A percentile compares a stretch with the other conserved stretches of the same genome.
Evolutionary conservation across 768 basidiomycete species (phyloP).

Genomic region (Lentinula lateritia): DNA sequence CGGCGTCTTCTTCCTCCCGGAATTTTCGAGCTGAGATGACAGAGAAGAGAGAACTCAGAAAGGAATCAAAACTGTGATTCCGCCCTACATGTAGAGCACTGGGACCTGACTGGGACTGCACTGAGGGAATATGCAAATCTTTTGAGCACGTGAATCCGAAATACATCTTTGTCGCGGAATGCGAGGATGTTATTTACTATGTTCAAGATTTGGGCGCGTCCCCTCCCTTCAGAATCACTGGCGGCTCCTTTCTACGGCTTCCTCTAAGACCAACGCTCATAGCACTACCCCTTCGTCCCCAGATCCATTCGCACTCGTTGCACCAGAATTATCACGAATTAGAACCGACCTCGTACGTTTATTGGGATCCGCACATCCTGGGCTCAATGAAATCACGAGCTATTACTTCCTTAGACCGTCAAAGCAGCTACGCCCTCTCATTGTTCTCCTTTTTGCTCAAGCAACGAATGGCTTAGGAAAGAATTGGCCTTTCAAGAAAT

Average conservation of each 20-base stretch:
- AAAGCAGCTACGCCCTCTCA: conserved; percentile 84
- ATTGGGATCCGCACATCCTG: conserved; percentile 79
- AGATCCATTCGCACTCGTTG: conserved; percentile 67
- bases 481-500: conserved; percentile 51
- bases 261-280: not conserved
- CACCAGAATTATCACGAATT: conserved; percentile 61
- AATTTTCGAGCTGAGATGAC: no score
- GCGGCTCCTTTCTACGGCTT: not conserved
- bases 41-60: no score
- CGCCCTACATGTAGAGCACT: no score
- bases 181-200: not conserved
- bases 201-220: not conserved
- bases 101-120: no score
- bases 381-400: conserved; percentile 77
- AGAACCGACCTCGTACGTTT: conserved; percentile 66
- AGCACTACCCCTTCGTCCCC: conserved; percentile 18
- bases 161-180: not conserved
- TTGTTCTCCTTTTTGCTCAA: conserved; percentile 80
- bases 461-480: conserved; percentile 87
- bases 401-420: conserved; percentile 91
- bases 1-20: no score
- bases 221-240: not conserved
- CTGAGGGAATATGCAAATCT: not conserved
- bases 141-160: not conserved
- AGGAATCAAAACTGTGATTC: not conserved